Evolutionary conservation across 1,284 basidiomycete genomes (phyloP).

Genomic region (Trichosporon asahii): DNA sequence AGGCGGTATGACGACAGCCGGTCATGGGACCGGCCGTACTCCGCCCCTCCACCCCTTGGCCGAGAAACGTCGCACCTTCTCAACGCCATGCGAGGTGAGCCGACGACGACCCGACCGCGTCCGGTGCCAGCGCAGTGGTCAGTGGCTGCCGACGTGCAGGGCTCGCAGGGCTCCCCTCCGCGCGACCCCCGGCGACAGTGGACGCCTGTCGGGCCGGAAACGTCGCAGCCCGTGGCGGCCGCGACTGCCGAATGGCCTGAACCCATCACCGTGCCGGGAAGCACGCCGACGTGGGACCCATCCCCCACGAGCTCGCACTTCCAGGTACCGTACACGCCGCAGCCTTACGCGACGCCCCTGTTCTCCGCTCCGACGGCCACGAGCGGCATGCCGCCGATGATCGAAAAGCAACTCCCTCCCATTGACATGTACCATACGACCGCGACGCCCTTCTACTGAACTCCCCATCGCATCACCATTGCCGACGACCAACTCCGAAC

Average conservation of each 20-base stretch:
- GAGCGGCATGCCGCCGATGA: constrained; percentile 2
- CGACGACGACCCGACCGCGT: not conserved
- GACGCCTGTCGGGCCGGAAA: not conserved
- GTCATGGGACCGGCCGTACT: not conserved
- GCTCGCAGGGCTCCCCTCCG: not conserved
- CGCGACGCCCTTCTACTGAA: not conserved
- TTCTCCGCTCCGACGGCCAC: not conserved
- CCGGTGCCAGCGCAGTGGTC: not conserved
- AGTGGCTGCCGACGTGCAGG: not conserved
- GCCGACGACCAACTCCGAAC: not conserved
- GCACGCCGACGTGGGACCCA: not conserved
- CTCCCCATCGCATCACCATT: not conserved
- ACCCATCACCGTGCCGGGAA: constrained; percentile 3
- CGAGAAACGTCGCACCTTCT: not conserved
- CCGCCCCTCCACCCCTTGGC: not conserved
- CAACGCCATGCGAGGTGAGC: not conserved
- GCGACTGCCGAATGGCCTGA: not conserved
- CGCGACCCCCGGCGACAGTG: not conserved
- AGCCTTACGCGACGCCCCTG: not conserved
- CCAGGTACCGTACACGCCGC: not conserved
- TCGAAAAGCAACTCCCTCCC: not conserved
- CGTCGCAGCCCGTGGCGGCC: not conserved
- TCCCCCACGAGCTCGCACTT: constrained; percentile 8
- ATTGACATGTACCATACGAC: constrained; percentile 6
- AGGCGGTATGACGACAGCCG: constrained; percentile 2